Percentiles rank a stretch among this genome's conserved stretches.
phyloP scores from a whole-genome alignment of 805 yeast species.

The Yarrowia sp. region DNA sequence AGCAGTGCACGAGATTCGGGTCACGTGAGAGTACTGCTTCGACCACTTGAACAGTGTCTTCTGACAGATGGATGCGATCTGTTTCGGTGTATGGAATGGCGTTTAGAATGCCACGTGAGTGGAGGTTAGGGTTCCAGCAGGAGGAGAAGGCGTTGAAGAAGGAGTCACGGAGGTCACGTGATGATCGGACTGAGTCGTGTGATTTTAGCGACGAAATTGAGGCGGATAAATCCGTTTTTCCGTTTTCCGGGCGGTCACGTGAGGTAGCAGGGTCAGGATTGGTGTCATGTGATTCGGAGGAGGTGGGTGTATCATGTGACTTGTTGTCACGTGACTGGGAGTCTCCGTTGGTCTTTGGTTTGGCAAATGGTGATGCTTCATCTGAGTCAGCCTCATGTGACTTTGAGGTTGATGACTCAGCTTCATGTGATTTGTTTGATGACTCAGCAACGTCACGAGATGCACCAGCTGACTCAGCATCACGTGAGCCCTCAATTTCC shows the following conservation, averaged over 20 bases:
- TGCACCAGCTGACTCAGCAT: neutral
- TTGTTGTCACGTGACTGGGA: neutral
- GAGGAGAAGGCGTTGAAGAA: conserved; percentile 34
- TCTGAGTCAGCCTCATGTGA: neutral
- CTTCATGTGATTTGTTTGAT: neutral
- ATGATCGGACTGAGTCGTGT: neutral
- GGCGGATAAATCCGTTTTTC: no score
- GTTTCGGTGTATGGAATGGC: conserved; percentile 29
- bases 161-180: neutral
- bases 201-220: neutral
- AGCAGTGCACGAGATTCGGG: neutral
- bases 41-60: conserved; percentile 28
- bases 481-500: neutral
- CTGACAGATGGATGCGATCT: conserved; percentile 30
- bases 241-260: no score
- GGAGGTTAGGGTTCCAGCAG: conserved; percentile 31
- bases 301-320: neutral
- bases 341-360: no score
- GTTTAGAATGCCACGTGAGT: conserved; percentile 28
- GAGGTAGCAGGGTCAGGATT: no score
- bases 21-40: conserved; percentile 8
- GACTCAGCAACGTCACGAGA: neutral
- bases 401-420: no score
- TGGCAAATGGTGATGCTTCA: no score
- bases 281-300: neutral